These are phyloP conservation scores for Mycena albidolilacea DNA, from an alignment of 768 basidiomycete genomes.

Conservation along the genomic window DNA sequence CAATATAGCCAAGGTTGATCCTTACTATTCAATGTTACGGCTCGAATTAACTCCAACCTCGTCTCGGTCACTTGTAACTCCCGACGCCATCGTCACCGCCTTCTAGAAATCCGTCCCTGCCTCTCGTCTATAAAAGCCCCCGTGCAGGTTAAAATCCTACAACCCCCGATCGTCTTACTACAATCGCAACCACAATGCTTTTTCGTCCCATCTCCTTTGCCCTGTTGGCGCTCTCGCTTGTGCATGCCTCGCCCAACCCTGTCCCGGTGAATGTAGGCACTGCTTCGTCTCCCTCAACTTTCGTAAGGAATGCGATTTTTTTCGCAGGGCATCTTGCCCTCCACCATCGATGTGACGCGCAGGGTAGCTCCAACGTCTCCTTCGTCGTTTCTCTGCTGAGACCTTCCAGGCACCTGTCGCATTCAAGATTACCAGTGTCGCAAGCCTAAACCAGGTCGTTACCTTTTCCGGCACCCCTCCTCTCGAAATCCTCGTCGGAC, in stretches of 20 bases:
- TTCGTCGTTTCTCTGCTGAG: background rate
- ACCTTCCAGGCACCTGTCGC: conserved; percentile 7
- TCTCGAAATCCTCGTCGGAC: conserved; percentile 18
- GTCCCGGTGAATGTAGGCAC: conserved; percentile 7
- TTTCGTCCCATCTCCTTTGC: conserved; percentile 16
- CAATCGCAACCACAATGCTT: conserved; percentile 4
- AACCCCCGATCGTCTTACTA: background rate
- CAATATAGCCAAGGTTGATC: conserved; percentile 16
- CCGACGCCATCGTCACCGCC: conserved; percentile 9
- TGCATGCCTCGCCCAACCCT: conserved; percentile 17
- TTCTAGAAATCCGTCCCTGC: conserved; percentile 17
- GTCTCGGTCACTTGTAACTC: conserved; percentile 15
- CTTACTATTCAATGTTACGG: conserved; percentile 14
- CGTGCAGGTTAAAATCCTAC: background rate
- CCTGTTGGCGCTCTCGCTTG: conserved; percentile 14
- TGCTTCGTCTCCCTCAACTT: conserved; percentile 10
- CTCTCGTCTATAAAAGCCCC: conserved; percentile 1
- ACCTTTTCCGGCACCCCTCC: conserved; percentile 15
- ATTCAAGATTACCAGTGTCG: conserved; percentile 15
- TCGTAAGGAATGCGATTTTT: conserved; percentile 1
- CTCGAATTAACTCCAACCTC: conserved; percentile 7
- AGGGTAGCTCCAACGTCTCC: conserved; percentile 10
- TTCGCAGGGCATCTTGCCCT: conserved; percentile 20
- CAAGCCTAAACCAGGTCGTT: conserved; percentile 12
- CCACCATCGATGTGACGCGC: conserved; percentile 11